These are phyloP conservation scores for Calonectria fujianensis DNA, from an alignment of 2,329 filamentous ascomycete genomes.

Conservation along the genomic window DNA sequence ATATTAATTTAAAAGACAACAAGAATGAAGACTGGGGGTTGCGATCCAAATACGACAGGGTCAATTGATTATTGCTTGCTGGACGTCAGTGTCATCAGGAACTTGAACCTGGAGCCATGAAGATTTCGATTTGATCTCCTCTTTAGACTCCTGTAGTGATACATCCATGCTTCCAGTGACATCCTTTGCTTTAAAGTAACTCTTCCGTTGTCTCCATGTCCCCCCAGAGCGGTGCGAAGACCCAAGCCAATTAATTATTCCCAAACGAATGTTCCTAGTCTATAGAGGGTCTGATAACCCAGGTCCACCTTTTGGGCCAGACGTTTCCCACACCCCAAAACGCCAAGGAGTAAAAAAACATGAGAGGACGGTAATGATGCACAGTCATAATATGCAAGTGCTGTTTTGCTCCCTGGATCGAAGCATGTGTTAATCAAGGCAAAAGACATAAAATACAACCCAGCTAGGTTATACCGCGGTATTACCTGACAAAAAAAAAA, in stretches of 20 bases:
- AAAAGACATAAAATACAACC: slow-evolving; percentile 15
- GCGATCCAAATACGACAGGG: neutral
- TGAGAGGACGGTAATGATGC: neutral
- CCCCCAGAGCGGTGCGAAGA: neutral
- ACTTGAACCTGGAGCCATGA: neutral
- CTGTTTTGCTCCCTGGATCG: neutral
- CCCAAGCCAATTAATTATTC: slow-evolving; percentile 9
- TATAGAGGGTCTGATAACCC: slow-evolving; percentile 27
- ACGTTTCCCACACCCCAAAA: slow-evolving; percentile 4
- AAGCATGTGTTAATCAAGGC: neutral
- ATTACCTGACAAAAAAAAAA: slow-evolving; percentile 4
- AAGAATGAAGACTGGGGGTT: slow-evolving; percentile 2
- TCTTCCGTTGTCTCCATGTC: slow-evolving; percentile 4
- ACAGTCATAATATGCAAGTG: neutral
- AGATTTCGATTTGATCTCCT: slow-evolving; percentile 9
- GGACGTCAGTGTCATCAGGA: neutral
- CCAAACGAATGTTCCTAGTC: slow-evolving; percentile 20
- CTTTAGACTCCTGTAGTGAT: slow-evolving; percentile 5
- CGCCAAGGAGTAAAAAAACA: slow-evolving; percentile 8
- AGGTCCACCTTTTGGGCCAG: slow-evolving; percentile 10
- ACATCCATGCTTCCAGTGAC: slow-evolving; percentile 2
- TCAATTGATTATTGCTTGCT: slow-evolving; percentile 2
- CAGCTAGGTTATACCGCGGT: neutral
- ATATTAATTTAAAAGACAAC: slow-evolving; percentile 2
- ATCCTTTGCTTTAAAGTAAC: neutral